These are phyloP conservation scores for Aspergillus brunneoviolaceus DNA, from an alignment of 2,329 filamentous ascomycete genomes.

Conservation along the genomic window DNA sequence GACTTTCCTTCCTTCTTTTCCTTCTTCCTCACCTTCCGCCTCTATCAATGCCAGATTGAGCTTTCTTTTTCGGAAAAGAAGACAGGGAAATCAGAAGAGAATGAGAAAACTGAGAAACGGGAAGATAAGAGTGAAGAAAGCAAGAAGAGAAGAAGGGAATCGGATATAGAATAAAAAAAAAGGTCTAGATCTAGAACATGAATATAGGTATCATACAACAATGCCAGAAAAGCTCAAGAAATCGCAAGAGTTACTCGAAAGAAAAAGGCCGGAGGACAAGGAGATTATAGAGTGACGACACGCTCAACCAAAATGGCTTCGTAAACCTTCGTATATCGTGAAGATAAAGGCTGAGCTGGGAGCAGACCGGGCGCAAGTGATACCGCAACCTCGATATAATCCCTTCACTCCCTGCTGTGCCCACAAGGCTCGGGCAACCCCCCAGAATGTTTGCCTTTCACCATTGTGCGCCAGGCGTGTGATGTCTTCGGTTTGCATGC, in stretches of 20 bases:
- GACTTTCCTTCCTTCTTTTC: no score
- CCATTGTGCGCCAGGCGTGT: slow-evolving; percentile 41
- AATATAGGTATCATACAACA: slow-evolving; percentile 20
- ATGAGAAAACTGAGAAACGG: background rate
- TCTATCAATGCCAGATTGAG: slow-evolving; percentile 1
- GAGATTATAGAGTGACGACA: slow-evolving; percentile 5
- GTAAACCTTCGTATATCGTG: slow-evolving; percentile 86
- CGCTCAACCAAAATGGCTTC: slow-evolving; percentile 58
- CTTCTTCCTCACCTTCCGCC: background rate
- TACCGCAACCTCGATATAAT: slow-evolving; percentile 90
- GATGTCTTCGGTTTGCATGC: slow-evolving; percentile 87
- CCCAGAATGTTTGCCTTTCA: slow-evolving; percentile 66
- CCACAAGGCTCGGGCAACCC: slow-evolving; percentile 74
- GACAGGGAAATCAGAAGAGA: background rate
- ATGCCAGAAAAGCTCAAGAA: background rate
- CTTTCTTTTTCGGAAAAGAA: background rate
- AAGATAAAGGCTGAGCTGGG: slow-evolving; percentile 99
- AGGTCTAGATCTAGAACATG: slow-evolving; percentile 15
- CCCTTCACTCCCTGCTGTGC: slow-evolving; percentile 76
- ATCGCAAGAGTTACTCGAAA: background rate
- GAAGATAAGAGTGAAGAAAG: slow-evolving; percentile 3
- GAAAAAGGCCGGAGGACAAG: background rate
- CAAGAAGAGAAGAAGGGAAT: background rate
- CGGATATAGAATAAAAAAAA: background rate
- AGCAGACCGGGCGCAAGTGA: slow-evolving; percentile 82